Conservation (phyloP, 768 basidiomycete species). For the Tylopilus sp. region DNA sequence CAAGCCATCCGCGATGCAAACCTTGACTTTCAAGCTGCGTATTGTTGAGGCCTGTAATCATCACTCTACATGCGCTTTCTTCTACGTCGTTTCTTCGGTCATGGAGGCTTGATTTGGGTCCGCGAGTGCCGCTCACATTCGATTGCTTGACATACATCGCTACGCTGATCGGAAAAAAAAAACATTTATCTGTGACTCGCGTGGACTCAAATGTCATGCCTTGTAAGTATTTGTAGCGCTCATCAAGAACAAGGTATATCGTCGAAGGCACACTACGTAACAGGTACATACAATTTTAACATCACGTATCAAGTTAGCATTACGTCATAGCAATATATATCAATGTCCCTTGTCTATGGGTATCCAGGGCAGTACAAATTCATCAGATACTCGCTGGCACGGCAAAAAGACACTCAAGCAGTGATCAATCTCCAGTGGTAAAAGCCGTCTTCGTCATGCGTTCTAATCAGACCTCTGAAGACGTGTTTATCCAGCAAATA, state of each 20-base stretch:
- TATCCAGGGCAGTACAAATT: constrained; percentile 1
- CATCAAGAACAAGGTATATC: not conserved
- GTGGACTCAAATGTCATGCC: no score
- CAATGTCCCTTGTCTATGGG: not conserved
- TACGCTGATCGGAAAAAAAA: no score
- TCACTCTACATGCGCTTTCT: not conserved
- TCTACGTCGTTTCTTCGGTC: no score
- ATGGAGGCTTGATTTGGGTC: no score
- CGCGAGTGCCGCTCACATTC: no score
- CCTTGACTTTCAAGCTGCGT: constrained; percentile 33
- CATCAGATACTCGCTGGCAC: not conserved
- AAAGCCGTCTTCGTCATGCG: constrained; percentile 28
- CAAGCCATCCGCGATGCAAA: constrained; percentile 51
- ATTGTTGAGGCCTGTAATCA: constrained; percentile 26
- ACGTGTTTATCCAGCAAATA: constrained; percentile 33
- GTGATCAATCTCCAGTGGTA: constrained; percentile 31
- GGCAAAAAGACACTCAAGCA: not conserved
- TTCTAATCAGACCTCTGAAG: constrained; percentile 37
- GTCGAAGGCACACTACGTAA: not conserved
- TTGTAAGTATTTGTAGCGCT: no score
- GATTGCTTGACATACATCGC: no score
- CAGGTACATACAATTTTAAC: no score
- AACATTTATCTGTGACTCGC: no score
- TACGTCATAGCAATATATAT: constrained; percentile 1
- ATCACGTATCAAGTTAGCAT: not conserved